Conservation (phyloP, 305 asterid species). For the Ruellia speciosa region DNA sequence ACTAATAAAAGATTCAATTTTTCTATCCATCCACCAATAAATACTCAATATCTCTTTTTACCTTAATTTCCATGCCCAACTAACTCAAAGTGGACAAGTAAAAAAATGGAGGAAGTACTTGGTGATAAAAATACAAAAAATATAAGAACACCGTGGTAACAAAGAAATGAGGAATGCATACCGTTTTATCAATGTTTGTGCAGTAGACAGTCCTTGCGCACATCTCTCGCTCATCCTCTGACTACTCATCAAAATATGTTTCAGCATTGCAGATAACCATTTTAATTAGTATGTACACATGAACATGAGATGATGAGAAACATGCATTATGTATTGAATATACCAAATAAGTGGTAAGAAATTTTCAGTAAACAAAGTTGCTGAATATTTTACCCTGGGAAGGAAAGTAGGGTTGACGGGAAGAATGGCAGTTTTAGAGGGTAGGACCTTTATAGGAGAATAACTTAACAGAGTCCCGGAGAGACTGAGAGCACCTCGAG, state of each 20-base stretch:
- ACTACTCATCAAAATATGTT: slow-evolving; percentile 31
- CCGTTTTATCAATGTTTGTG: slow-evolving; percentile 88
- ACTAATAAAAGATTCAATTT: too few species aligned
- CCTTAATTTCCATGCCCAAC: too few species aligned
- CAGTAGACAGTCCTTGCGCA: slow-evolving; percentile 89
- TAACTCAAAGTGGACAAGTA: too few species aligned
- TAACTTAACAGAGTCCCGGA: slow-evolving; percentile 57
- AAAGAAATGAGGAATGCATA: slow-evolving; percentile 16
- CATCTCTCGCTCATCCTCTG: slow-evolving; percentile 94
- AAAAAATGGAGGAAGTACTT: too few species aligned
- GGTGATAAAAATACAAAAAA: background rate
- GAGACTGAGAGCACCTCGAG: slow-evolving; percentile 59
- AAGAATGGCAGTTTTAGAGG: slow-evolving; percentile 90
- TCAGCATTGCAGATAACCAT: slow-evolving; percentile 11
- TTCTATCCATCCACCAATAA: too few species aligned
- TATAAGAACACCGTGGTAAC: background rate
- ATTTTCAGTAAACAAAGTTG: background rate
- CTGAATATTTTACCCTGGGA: slow-evolving; percentile 50
- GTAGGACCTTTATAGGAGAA: slow-evolving; percentile 66
- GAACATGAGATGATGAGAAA: background rate
- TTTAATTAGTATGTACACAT: background rate
- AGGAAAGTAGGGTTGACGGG: slow-evolving; percentile 94
- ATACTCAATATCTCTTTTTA: too few species aligned
- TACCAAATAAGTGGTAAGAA: too few species aligned
- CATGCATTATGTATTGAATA: background rate